Conservation (phyloP, 1,139 yeast genomes). For the Lodderomyces jiufengensis region DNA sequence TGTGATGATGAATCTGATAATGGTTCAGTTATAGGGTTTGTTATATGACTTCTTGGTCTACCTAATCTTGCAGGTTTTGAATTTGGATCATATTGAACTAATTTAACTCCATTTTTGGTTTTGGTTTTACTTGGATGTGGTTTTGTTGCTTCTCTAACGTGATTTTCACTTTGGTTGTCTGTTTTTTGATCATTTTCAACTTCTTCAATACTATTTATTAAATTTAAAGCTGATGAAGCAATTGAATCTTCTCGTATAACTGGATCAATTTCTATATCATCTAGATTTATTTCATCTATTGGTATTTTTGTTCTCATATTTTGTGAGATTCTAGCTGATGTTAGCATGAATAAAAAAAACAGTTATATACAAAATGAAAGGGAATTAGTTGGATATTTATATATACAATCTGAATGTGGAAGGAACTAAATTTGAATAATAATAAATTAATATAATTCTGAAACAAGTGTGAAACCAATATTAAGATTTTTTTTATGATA, state of each 20-base stretch:
- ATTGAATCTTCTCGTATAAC: neutral
- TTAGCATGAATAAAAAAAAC: slow-evolving; percentile 15
- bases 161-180: neutral
- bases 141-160: too few relatives aligned
- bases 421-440: too few relatives aligned
- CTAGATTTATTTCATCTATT: slow-evolving; percentile 4
- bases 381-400: too few relatives aligned
- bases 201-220: too few relatives aligned
- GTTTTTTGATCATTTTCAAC: too few relatives aligned
- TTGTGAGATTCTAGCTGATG: too few relatives aligned
- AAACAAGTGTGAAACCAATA: slow-evolving; percentile 10
- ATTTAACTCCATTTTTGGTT: slow-evolving; percentile 9
- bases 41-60: slow-evolving; percentile 30
- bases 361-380: neutral
- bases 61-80: slow-evolving; percentile 34
- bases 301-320: slow-evolving; percentile 4
- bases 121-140: neutral
- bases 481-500: too few relatives aligned
- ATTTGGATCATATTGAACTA: slow-evolving; percentile 36
- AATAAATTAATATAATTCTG: slow-evolving; percentile 11
- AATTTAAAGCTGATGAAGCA: slow-evolving; percentile 1
- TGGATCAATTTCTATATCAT: neutral
- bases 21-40: slow-evolving; percentile 20
- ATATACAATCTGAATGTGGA: too few relatives aligned
- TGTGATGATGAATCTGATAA: slow-evolving; percentile 25